These are phyloP conservation scores for Beauveria varroae DNA, from an alignment of 2,329 filamentous ascomycete genomes.

Conservation along the genomic window DNA sequence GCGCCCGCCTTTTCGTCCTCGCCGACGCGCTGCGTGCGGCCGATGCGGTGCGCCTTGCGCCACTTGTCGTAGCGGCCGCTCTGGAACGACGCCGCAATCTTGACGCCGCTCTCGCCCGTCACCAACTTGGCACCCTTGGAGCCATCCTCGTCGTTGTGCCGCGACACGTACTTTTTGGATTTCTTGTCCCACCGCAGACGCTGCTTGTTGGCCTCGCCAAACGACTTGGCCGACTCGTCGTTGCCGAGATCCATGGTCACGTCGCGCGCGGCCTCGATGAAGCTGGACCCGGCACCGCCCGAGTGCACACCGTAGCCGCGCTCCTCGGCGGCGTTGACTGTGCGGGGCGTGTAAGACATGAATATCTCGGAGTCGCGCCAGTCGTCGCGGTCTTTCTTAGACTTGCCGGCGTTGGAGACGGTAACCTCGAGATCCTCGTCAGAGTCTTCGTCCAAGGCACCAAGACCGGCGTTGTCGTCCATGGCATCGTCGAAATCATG, in stretches of 20 bases:
- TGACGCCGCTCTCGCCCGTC: conserved; percentile 83
- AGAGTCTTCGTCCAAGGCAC: conserved; percentile 23
- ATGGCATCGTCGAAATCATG: conserved; percentile 23
- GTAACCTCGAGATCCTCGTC: conserved; percentile 62
- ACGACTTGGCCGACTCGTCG: conserved; percentile 74
- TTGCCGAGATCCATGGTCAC: conserved; percentile 89
- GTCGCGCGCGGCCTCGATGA: conserved; percentile 78
- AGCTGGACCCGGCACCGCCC: conserved; percentile 66
- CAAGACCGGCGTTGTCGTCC: conserved; percentile 26
- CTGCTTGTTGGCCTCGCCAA: conserved; percentile 66
- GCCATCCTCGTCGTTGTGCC: conserved; percentile 91
- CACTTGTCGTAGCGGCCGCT: conserved; percentile 90
- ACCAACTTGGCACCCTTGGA: conserved; percentile 66
- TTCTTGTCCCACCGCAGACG: conserved; percentile 97
- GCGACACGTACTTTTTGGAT: conserved; percentile 85
- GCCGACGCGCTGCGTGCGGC: conserved; percentile 71
- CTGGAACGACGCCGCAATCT: conserved; percentile 90
- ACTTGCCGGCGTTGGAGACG: conserved; percentile 51
- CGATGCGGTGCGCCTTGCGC: conserved; percentile 79
- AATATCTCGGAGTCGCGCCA: conserved; percentile 86
- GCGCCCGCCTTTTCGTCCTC: conserved; percentile 57
- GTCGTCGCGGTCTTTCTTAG: conserved; percentile 49
- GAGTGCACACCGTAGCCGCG: conserved; percentile 90
- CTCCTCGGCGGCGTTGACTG: conserved; percentile 76
- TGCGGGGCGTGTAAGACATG: conserved; percentile 90